Conservation (phyloP, 208 protist species). For the Leishmania tropica region DNA sequence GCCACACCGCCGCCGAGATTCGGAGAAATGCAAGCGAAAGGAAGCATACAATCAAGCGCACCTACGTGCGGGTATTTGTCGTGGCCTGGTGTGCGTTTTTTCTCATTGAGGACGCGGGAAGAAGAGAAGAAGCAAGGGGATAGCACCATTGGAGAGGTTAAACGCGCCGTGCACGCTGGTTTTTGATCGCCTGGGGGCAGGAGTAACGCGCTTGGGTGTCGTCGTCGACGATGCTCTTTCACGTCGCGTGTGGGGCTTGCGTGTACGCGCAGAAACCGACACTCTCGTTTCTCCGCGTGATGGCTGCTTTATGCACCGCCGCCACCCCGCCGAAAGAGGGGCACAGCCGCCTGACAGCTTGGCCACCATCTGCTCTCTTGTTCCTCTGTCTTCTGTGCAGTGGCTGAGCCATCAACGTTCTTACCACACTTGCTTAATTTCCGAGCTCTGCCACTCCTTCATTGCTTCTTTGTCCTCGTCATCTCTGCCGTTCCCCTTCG, state of each 20-base stretch:
- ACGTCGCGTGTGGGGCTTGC: not conserved
- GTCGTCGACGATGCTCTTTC: not conserved
- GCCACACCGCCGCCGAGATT: not conserved
- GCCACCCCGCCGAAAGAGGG: not conserved
- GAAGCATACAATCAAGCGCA: slow-evolving; percentile 1
- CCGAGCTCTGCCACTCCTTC: not conserved
- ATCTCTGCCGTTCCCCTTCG: not conserved
- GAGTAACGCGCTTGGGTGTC: not conserved
- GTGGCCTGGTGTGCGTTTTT: too few species aligned
- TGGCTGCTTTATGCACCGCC: not conserved
- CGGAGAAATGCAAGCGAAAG: not conserved
- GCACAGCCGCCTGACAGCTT: not conserved
- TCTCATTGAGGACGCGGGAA: not conserved
- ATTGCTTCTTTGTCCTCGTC: not conserved
- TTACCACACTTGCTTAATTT: not conserved
- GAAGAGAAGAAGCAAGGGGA: not conserved
- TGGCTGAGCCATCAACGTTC: not conserved
- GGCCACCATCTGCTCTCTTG: not conserved
- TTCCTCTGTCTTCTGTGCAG: not conserved
- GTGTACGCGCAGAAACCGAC: not conserved
- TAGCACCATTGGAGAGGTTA: not conserved
- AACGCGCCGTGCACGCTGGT: not conserved
- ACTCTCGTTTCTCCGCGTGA: not conserved
- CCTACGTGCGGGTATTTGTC: not conserved
- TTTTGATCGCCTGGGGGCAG: not conserved